Evolutionary conservation across 768 basidiomycete genomes (phyloP).

Genomic region (Mycena albidolilacea): DNA sequence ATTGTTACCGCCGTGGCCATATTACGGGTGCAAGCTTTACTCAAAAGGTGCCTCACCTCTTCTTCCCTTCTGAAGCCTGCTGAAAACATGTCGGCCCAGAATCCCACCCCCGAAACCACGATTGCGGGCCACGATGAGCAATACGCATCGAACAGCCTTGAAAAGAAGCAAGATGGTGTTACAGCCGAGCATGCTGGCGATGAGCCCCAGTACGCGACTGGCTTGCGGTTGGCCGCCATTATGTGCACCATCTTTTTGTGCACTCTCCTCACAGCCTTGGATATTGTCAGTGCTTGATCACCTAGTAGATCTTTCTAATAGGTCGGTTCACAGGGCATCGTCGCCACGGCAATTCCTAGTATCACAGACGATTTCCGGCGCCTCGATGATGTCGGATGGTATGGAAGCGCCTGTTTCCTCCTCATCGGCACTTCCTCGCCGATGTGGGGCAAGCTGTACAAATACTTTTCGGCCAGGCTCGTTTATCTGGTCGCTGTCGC

Average conservation of each 20-base stretch:
- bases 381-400: slow-evolving; percentile 12
- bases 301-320: neutral
- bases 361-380: slow-evolving; percentile 12
- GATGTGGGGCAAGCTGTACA: slow-evolving; percentile 16
- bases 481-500: slow-evolving; percentile 6
- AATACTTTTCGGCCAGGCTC: slow-evolving; percentile 12
- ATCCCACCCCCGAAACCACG: neutral
- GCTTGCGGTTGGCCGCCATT: slow-evolving; percentile 5
- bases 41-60: too few relatives aligned
- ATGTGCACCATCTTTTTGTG: slow-evolving; percentile 12
- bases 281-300: neutral
- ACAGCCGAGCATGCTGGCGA: neutral
- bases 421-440: slow-evolving; percentile 14
- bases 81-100: neutral
- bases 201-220: slow-evolving; percentile 6
- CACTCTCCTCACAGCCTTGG: slow-evolving; percentile 10
- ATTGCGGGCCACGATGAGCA: neutral
- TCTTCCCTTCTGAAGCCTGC: neutral
- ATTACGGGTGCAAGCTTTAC: too few relatives aligned
- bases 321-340: neutral
- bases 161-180: slow-evolving; percentile 8
- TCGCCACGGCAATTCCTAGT: slow-evolving; percentile 8
- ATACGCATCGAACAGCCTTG: slow-evolving; percentile 1
- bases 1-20: too few relatives aligned
- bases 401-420: slow-evolving; percentile 23